Evolutionary conservation across 2,329 filamentous ascomycete genomes (phyloP).

Genomic region (Aureobasidium sp.): DNA sequence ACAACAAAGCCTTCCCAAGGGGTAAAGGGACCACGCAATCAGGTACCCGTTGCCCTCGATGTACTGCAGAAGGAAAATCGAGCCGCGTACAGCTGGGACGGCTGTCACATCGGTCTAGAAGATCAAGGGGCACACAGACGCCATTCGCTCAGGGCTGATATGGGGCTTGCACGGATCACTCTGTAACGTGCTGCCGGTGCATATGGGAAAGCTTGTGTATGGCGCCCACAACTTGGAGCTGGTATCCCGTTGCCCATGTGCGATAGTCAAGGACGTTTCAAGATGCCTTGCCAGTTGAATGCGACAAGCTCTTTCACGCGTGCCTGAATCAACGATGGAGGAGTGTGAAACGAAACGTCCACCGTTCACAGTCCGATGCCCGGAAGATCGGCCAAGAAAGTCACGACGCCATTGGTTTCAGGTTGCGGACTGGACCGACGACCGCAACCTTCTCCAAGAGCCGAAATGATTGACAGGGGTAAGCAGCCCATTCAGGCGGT

Average conservation of each 20-base stretch:
- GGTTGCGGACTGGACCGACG: neutral
- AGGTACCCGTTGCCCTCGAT: conserved; percentile 1
- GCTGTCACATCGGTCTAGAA: conserved; percentile 9
- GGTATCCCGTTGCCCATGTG: neutral
- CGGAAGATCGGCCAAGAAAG: neutral
- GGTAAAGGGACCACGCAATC: conserved; percentile 7
- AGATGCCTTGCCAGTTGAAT: neutral
- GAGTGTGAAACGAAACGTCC: neutral
- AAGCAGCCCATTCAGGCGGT: neutral
- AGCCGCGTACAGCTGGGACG: conserved; percentile 6
- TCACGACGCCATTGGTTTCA: neutral
- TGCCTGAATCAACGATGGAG: neutral
- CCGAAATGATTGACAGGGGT: conserved; percentile 9
- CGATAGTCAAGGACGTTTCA: neutral
- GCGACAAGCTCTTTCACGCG: neutral
- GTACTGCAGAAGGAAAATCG: neutral
- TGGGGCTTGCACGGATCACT: conserved; percentile 5
- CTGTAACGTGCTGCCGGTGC: conserved; percentile 2
- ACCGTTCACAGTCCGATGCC: neutral
- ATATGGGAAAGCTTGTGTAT: conserved; percentile 2
- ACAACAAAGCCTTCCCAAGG: neutral
- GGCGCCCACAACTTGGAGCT: neutral
- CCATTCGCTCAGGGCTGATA: conserved; percentile 1
- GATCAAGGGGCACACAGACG: conserved; percentile 2
- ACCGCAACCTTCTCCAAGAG: conserved; percentile 2